These are phyloP conservation scores for Selenicereus undatus DNA, from an alignment of 148 eudicot genomes.

Conservation along the genomic window DNA sequence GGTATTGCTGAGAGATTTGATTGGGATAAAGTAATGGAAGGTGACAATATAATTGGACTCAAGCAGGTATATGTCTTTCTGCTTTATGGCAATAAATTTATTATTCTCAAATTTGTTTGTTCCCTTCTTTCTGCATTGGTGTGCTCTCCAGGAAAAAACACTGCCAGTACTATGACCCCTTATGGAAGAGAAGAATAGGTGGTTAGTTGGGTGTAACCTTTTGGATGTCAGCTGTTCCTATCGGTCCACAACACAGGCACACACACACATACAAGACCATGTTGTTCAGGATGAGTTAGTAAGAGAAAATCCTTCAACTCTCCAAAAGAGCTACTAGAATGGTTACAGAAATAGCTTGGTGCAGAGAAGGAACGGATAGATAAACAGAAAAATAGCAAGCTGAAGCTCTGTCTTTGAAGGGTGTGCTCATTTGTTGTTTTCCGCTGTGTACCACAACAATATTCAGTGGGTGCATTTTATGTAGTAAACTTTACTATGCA, in stretches of 20 bases:
- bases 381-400: background rate
- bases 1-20: conserved; percentile 94
- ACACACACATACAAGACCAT: background rate
- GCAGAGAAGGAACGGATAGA: background rate
- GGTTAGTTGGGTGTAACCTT: background rate
- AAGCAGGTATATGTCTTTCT: conserved; percentile 58
- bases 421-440: background rate
- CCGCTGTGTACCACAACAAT: background rate
- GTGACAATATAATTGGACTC: conserved; percentile 90
- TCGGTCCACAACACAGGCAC: background rate
- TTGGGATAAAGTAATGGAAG: conserved; percentile 97
- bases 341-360: background rate
- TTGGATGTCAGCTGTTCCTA: background rate
- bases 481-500: background rate
- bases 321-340: too few species aligned
- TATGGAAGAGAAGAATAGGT: background rate
- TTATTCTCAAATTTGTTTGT: background rate
- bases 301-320: background rate
- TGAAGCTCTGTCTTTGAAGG: background rate
- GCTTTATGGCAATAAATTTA: conserved; percentile 5
- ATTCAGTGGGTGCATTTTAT: background rate
- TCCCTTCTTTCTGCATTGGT: background rate
- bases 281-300: background rate
- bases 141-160: background rate
- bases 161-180: background rate